phyloP scores from a whole-genome alignment of 2,329 filamentous ascomycete genomes.

The Teratosphaeria gauchensis region DNA sequence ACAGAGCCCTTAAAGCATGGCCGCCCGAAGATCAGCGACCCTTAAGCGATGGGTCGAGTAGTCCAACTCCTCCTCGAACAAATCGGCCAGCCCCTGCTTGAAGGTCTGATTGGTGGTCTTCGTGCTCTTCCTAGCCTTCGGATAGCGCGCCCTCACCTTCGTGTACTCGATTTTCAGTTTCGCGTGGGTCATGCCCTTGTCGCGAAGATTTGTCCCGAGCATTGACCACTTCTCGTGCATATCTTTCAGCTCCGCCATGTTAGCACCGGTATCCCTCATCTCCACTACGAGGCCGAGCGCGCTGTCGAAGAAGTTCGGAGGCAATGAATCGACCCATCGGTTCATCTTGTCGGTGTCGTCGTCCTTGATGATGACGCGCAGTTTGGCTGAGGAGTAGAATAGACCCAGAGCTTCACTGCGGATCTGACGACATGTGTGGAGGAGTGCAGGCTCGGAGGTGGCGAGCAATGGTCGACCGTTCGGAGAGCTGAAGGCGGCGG shows the following conservation, averaged over 20 bases:
- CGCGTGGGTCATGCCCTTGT: background rate
- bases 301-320: background rate
- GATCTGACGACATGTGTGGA: background rate
- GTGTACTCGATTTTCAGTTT: background rate
- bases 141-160: background rate
- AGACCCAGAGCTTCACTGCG: background rate
- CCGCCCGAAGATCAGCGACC: too few species aligned
- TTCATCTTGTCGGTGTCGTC: background rate
- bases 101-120: too few species aligned
- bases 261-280: background rate
- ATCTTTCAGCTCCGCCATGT: background rate
- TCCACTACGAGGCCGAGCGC: background rate
- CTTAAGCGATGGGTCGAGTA: too few species aligned
- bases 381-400: background rate
- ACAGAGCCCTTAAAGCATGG: too few species aligned
- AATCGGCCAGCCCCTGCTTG: too few species aligned
- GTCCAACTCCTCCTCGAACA: too few species aligned
- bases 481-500: background rate
- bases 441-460: background rate
- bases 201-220: background rate
- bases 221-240: background rate
- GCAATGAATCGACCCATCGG: background rate
- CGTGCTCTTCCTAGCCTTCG: too few species aligned
- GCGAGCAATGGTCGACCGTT: background rate
- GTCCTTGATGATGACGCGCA: background rate